A percentile compares a stretch with the other conserved stretches of the same genome.
Conservation (phyloP, 148 eudicot species). For the Amaranthus cruentus region DNA sequence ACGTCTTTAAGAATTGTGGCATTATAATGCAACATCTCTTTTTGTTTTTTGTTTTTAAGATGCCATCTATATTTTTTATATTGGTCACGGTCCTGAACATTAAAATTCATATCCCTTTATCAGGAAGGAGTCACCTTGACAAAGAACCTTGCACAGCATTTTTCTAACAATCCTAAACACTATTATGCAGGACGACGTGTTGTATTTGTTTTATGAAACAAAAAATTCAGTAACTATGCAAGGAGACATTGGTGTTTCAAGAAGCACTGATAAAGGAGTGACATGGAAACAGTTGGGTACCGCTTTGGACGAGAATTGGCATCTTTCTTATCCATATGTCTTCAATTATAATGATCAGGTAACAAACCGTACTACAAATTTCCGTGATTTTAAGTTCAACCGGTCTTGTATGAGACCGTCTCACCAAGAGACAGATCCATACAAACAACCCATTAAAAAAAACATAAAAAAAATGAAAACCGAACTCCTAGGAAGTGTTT, state of each 20-base stretch:
- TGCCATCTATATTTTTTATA: background rate
- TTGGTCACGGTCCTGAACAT: background rate
- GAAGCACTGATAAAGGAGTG: conserved; percentile 83
- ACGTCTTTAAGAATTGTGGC: background rate
- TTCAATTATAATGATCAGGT: conserved; percentile 70
- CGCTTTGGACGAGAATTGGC: conserved; percentile 96
- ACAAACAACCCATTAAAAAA: no score
- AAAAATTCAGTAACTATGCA: conserved; percentile 86
- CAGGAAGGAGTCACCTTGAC: background rate
- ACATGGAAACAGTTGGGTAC: conserved; percentile 88
- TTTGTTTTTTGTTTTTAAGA: background rate
- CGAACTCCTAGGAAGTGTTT: no score
- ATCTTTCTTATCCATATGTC: conserved; percentile 89
- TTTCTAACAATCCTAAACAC: background rate
- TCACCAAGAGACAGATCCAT: no score
- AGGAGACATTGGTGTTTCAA: conserved; percentile 95
- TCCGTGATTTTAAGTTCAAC: no score
- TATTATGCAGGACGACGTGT: conserved; percentile 55
- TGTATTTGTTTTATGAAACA: conserved; percentile 78
- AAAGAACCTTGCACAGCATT: background rate
- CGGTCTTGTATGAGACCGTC: no score
- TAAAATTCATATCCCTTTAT: background rate
- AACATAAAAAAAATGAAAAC: no score
- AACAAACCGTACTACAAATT: conserved; percentile 1
- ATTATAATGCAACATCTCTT: background rate